Evolutionary conservation across 2,329 filamentous ascomycete species (phyloP), one percentile per base, ranked within the genome.

Genomic region (Eutypella sp.): DNA sequence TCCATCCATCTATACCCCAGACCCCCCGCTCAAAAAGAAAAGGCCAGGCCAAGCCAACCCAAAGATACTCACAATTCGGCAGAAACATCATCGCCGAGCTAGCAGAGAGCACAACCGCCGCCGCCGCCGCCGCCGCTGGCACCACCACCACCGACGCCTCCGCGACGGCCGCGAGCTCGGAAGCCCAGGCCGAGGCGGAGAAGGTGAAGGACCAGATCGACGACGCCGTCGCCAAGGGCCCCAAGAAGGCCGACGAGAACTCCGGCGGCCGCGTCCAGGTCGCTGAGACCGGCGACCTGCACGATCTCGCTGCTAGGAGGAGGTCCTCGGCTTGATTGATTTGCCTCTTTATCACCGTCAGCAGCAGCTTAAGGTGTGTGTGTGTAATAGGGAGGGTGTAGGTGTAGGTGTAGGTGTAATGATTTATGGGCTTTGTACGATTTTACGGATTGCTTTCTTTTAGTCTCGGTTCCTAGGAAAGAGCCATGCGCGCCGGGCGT

Each of bases 261-360:
- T 50, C 51, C 5, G 59, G 59, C 9, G 61, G 61, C 16, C 51
- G 61, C 24, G 61, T 64, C 3, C 47, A 53, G 36, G 60, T 64
- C n/a, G 61, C 40, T 34, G 61, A 64, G 54, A 60, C 57, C 33
- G 61, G 61, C 31, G 61, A 64, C 40, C 45, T 64, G 43, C 58
- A 59, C 34, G 60, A 64, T 16, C 53, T 63, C n/a, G 60, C 60
- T 23, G 57, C 60, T 16, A 55, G 46, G 42, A 55, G 55, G 37
- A 57, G 57, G 46, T 41, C 53, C 16, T 51, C n/a, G 41, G 18
- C 18, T 37, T 20, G 13, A 13, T 29, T 29, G 25, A 29, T 29
- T 29, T n/a, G n/a, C n/a, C n/a, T n/a, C n/a, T n/a, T 13, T 29
- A 7, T 29, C 25, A 7, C 25, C 8, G 25, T 7, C 25, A 8